Percentiles rank a stretch among this genome's conserved stretches.
Evolutionary conservation across 495 filamentous ascomycete species (phyloP).

Genomic region (Aspergillus coremiiformis): DNA sequence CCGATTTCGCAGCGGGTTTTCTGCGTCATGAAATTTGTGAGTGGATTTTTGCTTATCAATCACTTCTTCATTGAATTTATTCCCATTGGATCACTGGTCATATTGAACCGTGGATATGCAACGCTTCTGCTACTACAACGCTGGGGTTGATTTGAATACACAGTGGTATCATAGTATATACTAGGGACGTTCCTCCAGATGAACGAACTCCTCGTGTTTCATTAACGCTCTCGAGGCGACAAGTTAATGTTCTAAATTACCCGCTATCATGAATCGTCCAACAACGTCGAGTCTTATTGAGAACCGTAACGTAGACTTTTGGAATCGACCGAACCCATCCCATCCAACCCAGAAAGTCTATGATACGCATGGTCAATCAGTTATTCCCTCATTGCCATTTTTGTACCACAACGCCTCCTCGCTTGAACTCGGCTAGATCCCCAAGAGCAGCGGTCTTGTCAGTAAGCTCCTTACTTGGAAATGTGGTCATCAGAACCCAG

Average conservation of each 20-base stretch:
- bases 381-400: slow-evolving; percentile 59
- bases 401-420: slow-evolving; percentile 77
- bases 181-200: not conserved
- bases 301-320: not conserved
- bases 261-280: not conserved
- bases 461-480: slow-evolving; percentile 86
- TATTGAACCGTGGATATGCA: not conserved
- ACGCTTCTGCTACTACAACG: not conserved
- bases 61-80: slow-evolving; percentile 16
- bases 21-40: slow-evolving; percentile 27
- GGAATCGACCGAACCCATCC: not conserved
- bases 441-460: slow-evolving; percentile 63
- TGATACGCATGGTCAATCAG: not conserved
- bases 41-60: slow-evolving; percentile 37
- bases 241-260: not conserved
- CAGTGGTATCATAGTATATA: not conserved
- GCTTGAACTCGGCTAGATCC: slow-evolving; percentile 76
- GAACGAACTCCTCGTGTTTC: not conserved
- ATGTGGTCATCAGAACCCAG: slow-evolving; percentile 89
- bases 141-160: not conserved
- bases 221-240: not conserved
- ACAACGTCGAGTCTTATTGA: not conserved
- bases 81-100: slow-evolving; percentile 1
- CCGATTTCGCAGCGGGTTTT: slow-evolving; percentile 26
- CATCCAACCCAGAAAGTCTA: not conserved